phyloP scores from a whole-genome alignment of 1,284 basidiomycete species.

The Moesziomyces aphidis region DNA sequence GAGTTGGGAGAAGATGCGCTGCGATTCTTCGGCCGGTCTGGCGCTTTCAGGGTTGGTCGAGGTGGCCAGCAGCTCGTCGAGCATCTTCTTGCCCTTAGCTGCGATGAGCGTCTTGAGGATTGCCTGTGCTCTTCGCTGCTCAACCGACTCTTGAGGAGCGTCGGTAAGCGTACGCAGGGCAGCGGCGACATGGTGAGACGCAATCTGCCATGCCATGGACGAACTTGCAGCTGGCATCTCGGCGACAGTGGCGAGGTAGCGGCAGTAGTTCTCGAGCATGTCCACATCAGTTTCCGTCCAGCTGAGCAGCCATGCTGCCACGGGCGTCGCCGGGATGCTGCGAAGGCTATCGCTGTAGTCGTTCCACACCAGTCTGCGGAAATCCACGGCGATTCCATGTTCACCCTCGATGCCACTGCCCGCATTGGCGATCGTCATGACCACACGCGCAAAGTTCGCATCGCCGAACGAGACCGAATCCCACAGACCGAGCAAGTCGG shows the following conservation, averaged over 20 bases:
- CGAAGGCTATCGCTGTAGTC: slow-evolving; percentile 75
- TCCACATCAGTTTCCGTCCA: slow-evolving; percentile 78
- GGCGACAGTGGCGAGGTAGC: slow-evolving; percentile 67
- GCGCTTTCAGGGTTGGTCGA: not conserved
- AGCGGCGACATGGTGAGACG: slow-evolving; percentile 77
- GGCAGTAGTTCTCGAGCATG: slow-evolving; percentile 73
- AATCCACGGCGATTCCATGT: slow-evolving; percentile 83
- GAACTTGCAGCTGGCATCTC: slow-evolving; percentile 64
- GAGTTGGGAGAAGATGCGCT: slow-evolving; percentile 11
- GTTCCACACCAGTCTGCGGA: slow-evolving; percentile 84
- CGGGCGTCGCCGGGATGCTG: slow-evolving; percentile 38
- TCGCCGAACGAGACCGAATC: slow-evolving; percentile 90
- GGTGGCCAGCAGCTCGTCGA: slow-evolving; percentile 11
- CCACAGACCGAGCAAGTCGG: slow-evolving; percentile 88
- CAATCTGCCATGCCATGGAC: slow-evolving; percentile 77
- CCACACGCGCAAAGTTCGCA: slow-evolving; percentile 78
- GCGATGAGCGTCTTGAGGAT: slow-evolving; percentile 21
- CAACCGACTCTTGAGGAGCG: not conserved
- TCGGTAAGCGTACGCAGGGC: slow-evolving; percentile 4
- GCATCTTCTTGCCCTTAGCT: slow-evolving; percentile 16
- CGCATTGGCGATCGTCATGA: slow-evolving; percentile 75
- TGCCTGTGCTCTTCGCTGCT: slow-evolving; percentile 6
- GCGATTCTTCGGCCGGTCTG: not conserved
- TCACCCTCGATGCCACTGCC: slow-evolving; percentile 24
- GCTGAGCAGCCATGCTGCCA: slow-evolving; percentile 74